Evolutionary conservation across 176 grass and related monocot genomes (phyloP), one percentile per base, ranked within the genome.

Genomic region (Rhynchospora breviuscula): DNA sequence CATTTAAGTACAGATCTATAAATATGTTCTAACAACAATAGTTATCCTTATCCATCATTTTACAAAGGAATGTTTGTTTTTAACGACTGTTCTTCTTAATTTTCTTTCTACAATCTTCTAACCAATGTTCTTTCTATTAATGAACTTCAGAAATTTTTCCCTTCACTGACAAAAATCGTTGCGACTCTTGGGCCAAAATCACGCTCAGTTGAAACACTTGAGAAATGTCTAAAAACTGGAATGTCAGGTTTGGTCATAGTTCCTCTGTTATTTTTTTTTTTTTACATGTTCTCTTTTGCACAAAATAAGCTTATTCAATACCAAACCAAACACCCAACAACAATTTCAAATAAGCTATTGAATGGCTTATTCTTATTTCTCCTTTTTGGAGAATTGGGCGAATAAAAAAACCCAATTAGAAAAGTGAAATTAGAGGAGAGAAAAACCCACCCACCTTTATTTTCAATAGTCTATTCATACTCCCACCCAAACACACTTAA

Each of bases 151-250:
- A 98, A 95, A 79, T 89, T 89, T 14, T 95, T 95, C 52, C 91
- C 93, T 21, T 98, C 93, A 1, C 91, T 98, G 67, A 98, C 96
- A 23, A 98, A 95, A 85, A 93, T 98, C 85, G 96, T 98, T 48
- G 93, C 89, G 18, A 98, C 96, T 18, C 96, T 98, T 5, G 93
- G 96, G 59, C 86, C 93, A 79, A 91, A 90, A 5, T 98, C 96
- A 22, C 96, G 81, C 10, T 89, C 96, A 0, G 91, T 98, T 3
- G 80, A 95, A 52, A 88, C 88, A 76, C 92, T 98, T 79, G 58
- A 98, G 87, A 79, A 90, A 95, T 98, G 96, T 80, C 91, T 98
- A 53, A 85, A 67, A 11, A 93, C 96, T 35, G 96, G 96, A 77
- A 95, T 98, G 96, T 91, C 96, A 98, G 96, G 96, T 98, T 87